Conservation (phyloP, 179 eudicot genomes). For the Spinacia oleracea region DNA sequence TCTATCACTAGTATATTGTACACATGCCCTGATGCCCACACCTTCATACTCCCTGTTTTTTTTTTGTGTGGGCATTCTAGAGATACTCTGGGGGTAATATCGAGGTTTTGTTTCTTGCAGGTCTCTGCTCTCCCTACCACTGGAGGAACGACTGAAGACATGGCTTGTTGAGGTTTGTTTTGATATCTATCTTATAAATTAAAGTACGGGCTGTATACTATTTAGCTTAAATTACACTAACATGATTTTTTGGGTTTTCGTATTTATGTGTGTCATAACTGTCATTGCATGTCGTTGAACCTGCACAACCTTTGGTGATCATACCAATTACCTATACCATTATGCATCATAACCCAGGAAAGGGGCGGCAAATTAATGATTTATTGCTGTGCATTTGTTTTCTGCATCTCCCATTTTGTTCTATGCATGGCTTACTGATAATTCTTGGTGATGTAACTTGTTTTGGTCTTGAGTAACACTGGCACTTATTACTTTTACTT, state of each 20-base stretch:
- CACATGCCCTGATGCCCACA: background rate
- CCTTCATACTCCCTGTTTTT: background rate
- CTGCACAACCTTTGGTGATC: background rate
- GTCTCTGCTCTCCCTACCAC: constrained; percentile 55
- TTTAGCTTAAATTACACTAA: background rate
- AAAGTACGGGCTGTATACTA: background rate
- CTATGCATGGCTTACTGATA: background rate
- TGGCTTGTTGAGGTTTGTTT: constrained; percentile 69
- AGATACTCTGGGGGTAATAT: background rate
- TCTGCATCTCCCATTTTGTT: background rate
- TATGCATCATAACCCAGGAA: background rate
- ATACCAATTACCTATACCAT: background rate
- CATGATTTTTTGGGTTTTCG: background rate
- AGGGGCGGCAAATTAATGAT: background rate
- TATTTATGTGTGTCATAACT: background rate
- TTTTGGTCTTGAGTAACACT: background rate
- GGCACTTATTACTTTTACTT: background rate
- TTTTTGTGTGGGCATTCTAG: background rate
- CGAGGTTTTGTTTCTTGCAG: constrained; percentile 39
- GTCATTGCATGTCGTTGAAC: background rate
- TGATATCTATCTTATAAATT: background rate
- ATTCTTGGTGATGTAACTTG: background rate
- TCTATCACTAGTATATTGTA: background rate
- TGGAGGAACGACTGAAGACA: constrained; percentile 64
- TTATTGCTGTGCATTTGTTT: background rate